Evolutionary conservation across 148 eudicot genomes (phyloP).

Genomic region (Cornus florida): DNA sequence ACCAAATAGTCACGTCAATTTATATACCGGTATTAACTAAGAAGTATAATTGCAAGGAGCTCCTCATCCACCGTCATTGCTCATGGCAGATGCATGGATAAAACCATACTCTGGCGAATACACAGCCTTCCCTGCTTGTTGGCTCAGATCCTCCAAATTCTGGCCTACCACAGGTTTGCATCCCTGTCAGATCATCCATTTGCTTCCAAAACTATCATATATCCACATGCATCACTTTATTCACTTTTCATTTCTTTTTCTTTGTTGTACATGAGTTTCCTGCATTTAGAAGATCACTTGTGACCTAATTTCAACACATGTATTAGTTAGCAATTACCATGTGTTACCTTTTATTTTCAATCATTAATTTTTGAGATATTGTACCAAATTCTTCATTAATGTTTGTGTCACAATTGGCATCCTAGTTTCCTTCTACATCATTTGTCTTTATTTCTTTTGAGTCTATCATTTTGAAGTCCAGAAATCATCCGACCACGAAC

Average conservation of each 20-base stretch:
- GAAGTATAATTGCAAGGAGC: constrained; percentile 66
- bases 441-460: neutral
- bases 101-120: constrained; percentile 92
- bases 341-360: neutral
- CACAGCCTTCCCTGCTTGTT: constrained; percentile 93
- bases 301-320: neutral
- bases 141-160: constrained; percentile 88
- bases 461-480: too few relatives aligned
- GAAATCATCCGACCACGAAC: too few relatives aligned
- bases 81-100: constrained; percentile 93
- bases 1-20: too few relatives aligned
- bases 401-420: neutral
- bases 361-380: neutral
- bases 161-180: constrained; percentile 90
- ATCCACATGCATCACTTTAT: neutral
- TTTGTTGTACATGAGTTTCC: neutral
- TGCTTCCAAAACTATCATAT: neutral
- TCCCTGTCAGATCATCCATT: neutral
- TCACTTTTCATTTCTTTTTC: neutral
- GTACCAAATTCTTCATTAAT: neutral
- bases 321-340: neutral
- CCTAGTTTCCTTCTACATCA: neutral
- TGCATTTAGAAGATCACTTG: neutral
- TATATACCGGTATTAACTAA: constrained; percentile 3
- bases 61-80: constrained; percentile 92